phyloP scores from a whole-genome alignment of 2,329 filamentous ascomycete species.

The Fonsecaea nubica region DNA sequence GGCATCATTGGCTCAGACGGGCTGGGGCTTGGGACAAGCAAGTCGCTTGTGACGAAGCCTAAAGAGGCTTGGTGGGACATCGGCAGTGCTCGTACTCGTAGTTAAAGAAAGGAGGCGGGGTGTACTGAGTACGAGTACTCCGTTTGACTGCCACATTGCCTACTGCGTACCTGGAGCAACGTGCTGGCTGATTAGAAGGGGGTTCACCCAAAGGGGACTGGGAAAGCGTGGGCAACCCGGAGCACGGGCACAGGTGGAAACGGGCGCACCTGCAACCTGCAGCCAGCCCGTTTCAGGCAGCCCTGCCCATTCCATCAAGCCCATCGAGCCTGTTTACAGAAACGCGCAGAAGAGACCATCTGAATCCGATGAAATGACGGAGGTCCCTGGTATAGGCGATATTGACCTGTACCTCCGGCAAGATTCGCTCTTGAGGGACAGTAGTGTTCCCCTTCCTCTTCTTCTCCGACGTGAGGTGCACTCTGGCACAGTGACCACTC shows the following conservation, averaged over 20 bases:
- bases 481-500: neutral
- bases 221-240: neutral
- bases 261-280: constrained; percentile 5
- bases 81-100: neutral
- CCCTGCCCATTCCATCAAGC: constrained; percentile 1
- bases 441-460: neutral
- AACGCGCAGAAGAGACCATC: neutral
- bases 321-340: neutral
- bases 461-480: neutral
- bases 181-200: neutral
- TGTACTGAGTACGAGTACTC: too few species aligned
- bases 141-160: neutral
- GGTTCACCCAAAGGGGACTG: neutral
- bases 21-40: neutral
- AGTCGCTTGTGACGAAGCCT: neutral
- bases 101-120: neutral
- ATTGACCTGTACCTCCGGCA: neutral
- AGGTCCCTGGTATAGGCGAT: neutral
- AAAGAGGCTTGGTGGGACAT: neutral
- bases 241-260: neutral
- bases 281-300: neutral
- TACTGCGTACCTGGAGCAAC: neutral
- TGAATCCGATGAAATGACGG: neutral
- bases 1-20: neutral
- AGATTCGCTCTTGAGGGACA: neutral